A percentile compares a stretch with the other conserved stretches of the same genome.
These are phyloP conservation scores for Paramecium biaurelia DNA, from an alignment of 73 alveolate species.

Conservation along the genomic window DNA sequence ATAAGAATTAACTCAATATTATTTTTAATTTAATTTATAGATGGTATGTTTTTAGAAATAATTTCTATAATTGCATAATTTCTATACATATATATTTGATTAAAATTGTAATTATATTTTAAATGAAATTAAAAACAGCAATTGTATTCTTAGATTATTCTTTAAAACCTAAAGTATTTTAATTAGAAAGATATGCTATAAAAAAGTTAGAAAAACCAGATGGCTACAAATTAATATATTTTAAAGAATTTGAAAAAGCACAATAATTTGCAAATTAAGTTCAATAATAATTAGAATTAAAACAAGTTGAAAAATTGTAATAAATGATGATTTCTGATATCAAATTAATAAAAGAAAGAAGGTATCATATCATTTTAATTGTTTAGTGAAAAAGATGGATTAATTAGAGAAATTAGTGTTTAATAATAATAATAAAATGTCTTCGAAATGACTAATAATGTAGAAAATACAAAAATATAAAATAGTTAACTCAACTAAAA, in stretches of 20 bases:
- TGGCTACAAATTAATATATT: not conserved
- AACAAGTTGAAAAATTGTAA: not conserved
- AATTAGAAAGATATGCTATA: not conserved
- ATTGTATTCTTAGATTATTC: not conserved
- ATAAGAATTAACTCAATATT: not conserved
- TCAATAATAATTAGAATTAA: not conserved
- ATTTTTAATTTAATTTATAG: not conserved
- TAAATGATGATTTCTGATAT: not conserved
- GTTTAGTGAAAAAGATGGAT: not conserved
- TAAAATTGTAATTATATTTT: not conserved
- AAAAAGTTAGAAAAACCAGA: not conserved
- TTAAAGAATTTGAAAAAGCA: not conserved
- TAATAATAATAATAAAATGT: not conserved
- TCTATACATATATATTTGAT: not conserved
- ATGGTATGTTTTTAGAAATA: too few relatives aligned
- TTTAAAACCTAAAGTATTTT: not conserved
- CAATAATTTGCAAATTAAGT: not conserved
- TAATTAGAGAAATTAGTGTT: not conserved
- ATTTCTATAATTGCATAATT: not conserved
- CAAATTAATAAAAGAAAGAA: not conserved
- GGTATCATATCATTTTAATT: not conserved
- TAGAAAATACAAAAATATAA: not conserved
- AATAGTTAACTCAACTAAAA: not conserved
- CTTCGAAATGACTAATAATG: not conserved
- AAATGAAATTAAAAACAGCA: not conserved